Evolutionary conservation across 495 filamentous ascomycete species (phyloP), one percentile per base, ranked within the genome.

Genomic region (Penicillium pulvis): DNA sequence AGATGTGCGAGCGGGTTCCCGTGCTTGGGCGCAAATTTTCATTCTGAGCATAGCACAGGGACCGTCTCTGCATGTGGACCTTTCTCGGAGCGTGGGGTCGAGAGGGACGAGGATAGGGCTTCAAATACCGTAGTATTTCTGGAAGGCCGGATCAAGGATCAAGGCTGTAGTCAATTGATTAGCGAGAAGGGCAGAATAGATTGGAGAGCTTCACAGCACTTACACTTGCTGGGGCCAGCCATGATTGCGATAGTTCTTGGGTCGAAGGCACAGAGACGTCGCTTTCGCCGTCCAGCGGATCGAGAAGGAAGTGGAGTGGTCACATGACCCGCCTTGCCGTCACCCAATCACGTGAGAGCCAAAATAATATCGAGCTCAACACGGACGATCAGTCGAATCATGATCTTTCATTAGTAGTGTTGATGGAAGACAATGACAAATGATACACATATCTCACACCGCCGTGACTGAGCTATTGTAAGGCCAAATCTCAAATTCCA

Each of bases 91-190:
- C 31, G 51, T 33, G 39, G 51, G 52, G 36, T 28, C 19, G 54
- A 36, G 16, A 14, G 16, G 5, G 23, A 47, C 52, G 46, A 44
- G 64, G 59, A 55, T 46, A 59, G 54, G 56, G 58, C 54, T 58
- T 50, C 61, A 66, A 60, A 63, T 87, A 93, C 90, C 82, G 68
- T 82, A 83, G 72, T 88, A 86, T 81, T 87, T 89, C 76, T 87
- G 80, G 68, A 91, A 71, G 63, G 87, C 90, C 74, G 90, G 90
- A 80, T 94, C 90, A 79, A 88, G 72, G 72, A 84, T 71, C 74
- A 90, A 64, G 41, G 79, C 81, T 84, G 58, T 39, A 23, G n/a
- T 53, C 30, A 59, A 60, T 52, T 52, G 46, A 33, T 62, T 55
- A 57, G 59, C 56, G 12, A 55, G 26, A n/a, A 31, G 6, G 4